phyloP scores from a whole-genome alignment of 306 rosid species.

The Lathyrus oleraceus region DNA sequence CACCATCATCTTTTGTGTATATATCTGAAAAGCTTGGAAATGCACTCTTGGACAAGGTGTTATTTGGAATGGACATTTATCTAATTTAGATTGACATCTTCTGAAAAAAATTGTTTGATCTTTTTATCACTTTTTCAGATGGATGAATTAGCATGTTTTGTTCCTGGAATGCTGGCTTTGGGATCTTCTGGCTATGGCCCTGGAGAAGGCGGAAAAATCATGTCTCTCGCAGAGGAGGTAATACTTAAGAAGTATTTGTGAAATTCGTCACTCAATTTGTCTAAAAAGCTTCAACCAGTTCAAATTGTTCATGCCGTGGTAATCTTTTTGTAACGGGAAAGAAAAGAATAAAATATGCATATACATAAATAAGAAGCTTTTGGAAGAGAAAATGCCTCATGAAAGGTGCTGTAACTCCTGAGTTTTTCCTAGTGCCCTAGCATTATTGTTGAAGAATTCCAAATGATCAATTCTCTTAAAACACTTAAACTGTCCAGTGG shows the following conservation, averaged over 20 bases:
- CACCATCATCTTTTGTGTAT: constrained; percentile 59
- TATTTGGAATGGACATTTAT: constrained; percentile 25
- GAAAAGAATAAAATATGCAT: background rate
- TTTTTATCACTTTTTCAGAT: constrained; percentile 46
- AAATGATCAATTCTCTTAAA: constrained; percentile 10
- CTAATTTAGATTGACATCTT: constrained; percentile 3
- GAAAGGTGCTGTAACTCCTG: constrained; percentile 8
- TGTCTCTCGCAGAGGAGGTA: constrained; percentile 74
- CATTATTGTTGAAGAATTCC: background rate
- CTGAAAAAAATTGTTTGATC: constrained; percentile 17
- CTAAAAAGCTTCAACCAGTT: background rate
- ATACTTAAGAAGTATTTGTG: constrained; percentile 19
- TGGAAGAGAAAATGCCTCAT: constrained; percentile 11
- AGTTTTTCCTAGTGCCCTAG: constrained; percentile 3
- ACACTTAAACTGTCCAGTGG: background rate
- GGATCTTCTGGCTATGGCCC: constrained; percentile 54
- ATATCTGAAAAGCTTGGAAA: constrained; percentile 54
- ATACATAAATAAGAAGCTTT: background rate
- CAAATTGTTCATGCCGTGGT: constrained; percentile 10
- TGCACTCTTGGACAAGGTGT: constrained; percentile 53
- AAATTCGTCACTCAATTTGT: constrained; percentile 10
- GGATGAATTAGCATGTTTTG: constrained; percentile 82
- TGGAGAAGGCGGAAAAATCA: constrained; percentile 46
- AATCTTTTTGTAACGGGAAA: background rate
- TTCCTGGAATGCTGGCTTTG: constrained; percentile 69